A percentile compares a stretch with the other conserved stretches of the same genome.
phyloP scores from a whole-genome alignment of 306 rosid genomes.

The Mimosa bimucronata region DNA sequence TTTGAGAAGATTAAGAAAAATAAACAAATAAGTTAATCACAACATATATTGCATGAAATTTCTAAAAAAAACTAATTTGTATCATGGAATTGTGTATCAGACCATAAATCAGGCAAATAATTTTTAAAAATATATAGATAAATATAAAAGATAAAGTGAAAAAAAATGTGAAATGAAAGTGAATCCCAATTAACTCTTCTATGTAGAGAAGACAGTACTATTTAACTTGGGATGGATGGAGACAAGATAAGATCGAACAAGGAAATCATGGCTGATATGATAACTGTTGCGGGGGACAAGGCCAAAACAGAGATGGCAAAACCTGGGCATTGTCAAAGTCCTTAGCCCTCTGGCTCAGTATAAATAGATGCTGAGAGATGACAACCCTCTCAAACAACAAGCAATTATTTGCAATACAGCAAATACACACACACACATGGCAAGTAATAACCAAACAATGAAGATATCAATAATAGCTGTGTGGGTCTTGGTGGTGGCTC shows the following conservation, averaged over 20 bases:
- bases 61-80: no score
- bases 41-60: no score
- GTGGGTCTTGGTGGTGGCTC: conserved; percentile 3
- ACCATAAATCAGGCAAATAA: no score
- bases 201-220: no score
- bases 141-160: no score
- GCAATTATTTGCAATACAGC: not conserved
- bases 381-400: not conserved
- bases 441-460: not conserved
- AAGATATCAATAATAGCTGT: not conserved
- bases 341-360: not conserved
- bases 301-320: not conserved
- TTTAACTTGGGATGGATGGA: not conserved
- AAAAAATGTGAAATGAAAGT: no score
- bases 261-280: not conserved
- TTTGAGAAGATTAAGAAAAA: no score
- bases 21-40: no score
- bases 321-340: not conserved
- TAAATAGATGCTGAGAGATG: not conserved
- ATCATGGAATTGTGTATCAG: no score
- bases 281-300: not conserved
- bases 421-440: no score
- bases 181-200: no score
- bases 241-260: not conserved
- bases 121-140: no score